Percentiles rank a stretch among this genome's conserved stretches.
phyloP scores from a whole-genome alignment of 352 stramenopile species.

The Phytopythium helicoides region DNA sequence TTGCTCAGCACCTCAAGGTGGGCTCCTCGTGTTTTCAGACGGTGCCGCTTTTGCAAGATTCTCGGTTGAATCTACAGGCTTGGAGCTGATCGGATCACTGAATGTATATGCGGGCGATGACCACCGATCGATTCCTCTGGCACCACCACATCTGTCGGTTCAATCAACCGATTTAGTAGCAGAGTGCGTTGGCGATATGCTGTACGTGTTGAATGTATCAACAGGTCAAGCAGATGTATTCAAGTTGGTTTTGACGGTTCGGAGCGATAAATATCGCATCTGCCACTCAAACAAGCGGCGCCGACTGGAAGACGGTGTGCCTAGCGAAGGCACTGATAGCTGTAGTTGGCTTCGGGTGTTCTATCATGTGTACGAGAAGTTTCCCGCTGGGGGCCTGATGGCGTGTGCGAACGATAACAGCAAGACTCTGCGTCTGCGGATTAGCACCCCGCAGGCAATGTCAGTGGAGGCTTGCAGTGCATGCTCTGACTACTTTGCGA shows the following conservation, averaged over 20 bases:
- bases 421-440: not conserved
- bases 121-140: not conserved
- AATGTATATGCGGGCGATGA: not conserved
- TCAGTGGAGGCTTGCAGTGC: too few species aligned
- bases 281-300: not conserved
- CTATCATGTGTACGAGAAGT: conserved; percentile 60
- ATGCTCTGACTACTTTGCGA: not conserved
- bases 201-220: not conserved
- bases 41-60: too few species aligned
- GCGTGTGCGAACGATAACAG: not conserved
- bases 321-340: too few species aligned
- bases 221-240: not conserved
- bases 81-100: not conserved
- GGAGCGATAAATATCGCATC: not conserved
- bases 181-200: not conserved
- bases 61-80: too few species aligned
- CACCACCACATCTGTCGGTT: not conserved
- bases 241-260: not conserved
- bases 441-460: not conserved
- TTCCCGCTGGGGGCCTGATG: conserved; percentile 30
- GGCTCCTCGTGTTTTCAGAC: not conserved
- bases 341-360: conserved; percentile 27
- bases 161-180: not conserved
- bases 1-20: too few species aligned
- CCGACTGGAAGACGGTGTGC: too few species aligned